Percentiles rank a stretch among this genome's conserved stretches.
phyloP scores from a whole-genome alignment of 2,329 filamentous ascomycete species.

The Pyricularia sp. region DNA sequence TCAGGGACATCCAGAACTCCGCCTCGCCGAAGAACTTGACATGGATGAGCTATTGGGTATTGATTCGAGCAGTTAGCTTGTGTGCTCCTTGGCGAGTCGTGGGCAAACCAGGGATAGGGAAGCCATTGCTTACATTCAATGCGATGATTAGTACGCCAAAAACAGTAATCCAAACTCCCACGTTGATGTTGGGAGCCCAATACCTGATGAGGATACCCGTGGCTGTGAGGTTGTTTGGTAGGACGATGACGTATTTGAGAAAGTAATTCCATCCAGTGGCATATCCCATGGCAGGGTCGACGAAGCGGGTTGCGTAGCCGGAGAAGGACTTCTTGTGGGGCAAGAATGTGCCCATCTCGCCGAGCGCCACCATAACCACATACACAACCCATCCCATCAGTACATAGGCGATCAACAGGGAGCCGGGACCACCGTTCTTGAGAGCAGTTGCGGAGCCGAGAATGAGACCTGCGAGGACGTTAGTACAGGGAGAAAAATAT shows the following conservation, averaged over 20 bases:
- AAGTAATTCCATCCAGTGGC: conserved; percentile 36
- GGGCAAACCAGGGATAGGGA: too few relatives aligned
- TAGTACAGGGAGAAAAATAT: neutral
- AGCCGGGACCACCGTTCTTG: conserved; percentile 33
- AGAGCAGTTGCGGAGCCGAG: conserved; percentile 41
- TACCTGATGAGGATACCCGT: conserved; percentile 26
- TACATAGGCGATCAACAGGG: conserved; percentile 28
- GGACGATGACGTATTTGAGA: conserved; percentile 29
- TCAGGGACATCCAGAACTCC: conserved; percentile 35
- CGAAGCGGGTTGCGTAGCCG: conserved; percentile 55
- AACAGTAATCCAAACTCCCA: conserved; percentile 26
- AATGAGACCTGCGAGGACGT: conserved; percentile 26
- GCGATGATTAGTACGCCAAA: conserved; percentile 24
- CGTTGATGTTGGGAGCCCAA: conserved; percentile 27
- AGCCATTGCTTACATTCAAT: neutral
- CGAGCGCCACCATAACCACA: conserved; percentile 57
- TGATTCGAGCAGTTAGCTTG: neutral
- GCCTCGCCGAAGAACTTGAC: conserved; percentile 35
- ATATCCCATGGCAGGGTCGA: conserved; percentile 35
- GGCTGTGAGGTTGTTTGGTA: conserved; percentile 28
- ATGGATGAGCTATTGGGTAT: conserved; percentile 19
- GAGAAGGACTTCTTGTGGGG: conserved; percentile 54
- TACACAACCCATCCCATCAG: conserved; percentile 40
- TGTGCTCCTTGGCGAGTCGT: neutral
- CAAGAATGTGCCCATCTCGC: conserved; percentile 60